Base-by-base conservation (phyloP, 2,329 filamentous ascomycete genomes). In the Diaporthe eres region DNA sequence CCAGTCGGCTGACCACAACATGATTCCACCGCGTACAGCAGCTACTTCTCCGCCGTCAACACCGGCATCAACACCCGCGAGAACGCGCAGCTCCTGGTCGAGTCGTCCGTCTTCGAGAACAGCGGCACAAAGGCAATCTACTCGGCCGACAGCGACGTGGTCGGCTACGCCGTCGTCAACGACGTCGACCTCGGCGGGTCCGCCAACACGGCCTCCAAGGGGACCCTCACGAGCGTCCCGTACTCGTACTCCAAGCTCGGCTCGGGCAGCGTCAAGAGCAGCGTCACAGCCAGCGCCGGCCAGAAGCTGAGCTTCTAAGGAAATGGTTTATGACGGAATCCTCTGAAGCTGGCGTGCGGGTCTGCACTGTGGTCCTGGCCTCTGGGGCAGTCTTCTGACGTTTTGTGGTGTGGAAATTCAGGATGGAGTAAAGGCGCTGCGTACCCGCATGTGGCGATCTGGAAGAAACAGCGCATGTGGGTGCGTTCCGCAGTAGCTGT, bases 61-160 rank as follows among this genome's bases (percentile, higher is more conserved):
- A 85, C 82, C 63, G 87, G 88, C 67, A 87, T 92, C 85, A 91
- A 91, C 85, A 88, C 89, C 65, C 88, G 89, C 73, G 84, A 87
- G 79, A 87, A 86, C 19, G 89, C 90, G 17, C 86, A 91, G 81
- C 84, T 91, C 19, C 86, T 91, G 39, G 85, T 92, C 31, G 88
- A 92, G 84, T 90, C 88, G 67, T 88, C 88, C 76, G 83, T 83
- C 78, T 91, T 90, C 79, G 84, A 83, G 57, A 85, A 85, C 78
- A 80, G 78, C 77, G 39, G 57, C 31, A 19, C 65, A n/a, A 80
- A 77, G 57, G 83, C 83, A 57, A 81, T 86, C 75, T 82, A 82
- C 79, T 86, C 82, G 65, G 81, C 79, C 70, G 84, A 88, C 81
- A 87, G 85, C 75, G 80, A 85, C 76, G 67, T 79, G 60, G 84